Percentiles rank a stretch among this genome's conserved stretches.
Conservation (phyloP, 1,139 yeast genomes). For the Pneumocystis oryctolagi region DNA sequence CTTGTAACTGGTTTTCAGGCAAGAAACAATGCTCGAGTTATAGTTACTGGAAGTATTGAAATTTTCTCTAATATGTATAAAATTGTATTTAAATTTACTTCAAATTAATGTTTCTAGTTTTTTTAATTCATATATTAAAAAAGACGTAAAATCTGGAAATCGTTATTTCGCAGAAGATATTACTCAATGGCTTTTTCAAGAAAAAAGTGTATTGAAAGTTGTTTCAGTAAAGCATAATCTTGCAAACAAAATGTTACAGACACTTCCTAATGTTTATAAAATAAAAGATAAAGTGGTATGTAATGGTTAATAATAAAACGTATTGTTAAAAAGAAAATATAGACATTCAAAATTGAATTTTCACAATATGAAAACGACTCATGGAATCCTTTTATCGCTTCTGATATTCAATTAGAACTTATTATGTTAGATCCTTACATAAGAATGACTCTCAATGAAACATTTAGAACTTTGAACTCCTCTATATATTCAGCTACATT, state of each 20-base stretch:
- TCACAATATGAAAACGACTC: slow-evolving; percentile 44
- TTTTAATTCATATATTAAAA: slow-evolving; percentile 5
- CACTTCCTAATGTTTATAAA: slow-evolving; percentile 23
- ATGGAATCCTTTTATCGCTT: slow-evolving; percentile 55
- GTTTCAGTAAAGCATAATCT: slow-evolving; percentile 33
- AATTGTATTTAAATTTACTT: not conserved
- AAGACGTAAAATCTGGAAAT: slow-evolving; percentile 19
- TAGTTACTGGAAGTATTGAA: slow-evolving; percentile 62
- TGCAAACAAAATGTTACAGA: slow-evolving; percentile 45
- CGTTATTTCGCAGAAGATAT: slow-evolving; percentile 34
- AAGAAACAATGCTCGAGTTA: slow-evolving; percentile 58
- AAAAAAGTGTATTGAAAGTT: slow-evolving; percentile 47
- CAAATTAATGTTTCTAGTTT: not conserved
- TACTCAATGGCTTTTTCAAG: slow-evolving; percentile 62
- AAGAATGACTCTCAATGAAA: slow-evolving; percentile 36
- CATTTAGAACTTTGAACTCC: slow-evolving; percentile 21
- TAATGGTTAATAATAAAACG: slow-evolving; percentile 14
- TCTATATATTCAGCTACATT: slow-evolving; percentile 42
- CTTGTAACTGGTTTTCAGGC: slow-evolving; percentile 74
- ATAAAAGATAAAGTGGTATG: slow-evolving; percentile 18
- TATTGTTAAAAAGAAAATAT: slow-evolving; percentile 17
- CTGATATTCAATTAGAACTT: slow-evolving; percentile 66
- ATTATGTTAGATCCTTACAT: slow-evolving; percentile 92
- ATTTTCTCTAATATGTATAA: slow-evolving; percentile 31
- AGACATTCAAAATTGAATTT: slow-evolving; percentile 43